Evolutionary conservation across 768 basidiomycete genomes (phyloP), one percentile per base, ranked within the genome.

Genomic region (Aureoboletus auriporus): DNA sequence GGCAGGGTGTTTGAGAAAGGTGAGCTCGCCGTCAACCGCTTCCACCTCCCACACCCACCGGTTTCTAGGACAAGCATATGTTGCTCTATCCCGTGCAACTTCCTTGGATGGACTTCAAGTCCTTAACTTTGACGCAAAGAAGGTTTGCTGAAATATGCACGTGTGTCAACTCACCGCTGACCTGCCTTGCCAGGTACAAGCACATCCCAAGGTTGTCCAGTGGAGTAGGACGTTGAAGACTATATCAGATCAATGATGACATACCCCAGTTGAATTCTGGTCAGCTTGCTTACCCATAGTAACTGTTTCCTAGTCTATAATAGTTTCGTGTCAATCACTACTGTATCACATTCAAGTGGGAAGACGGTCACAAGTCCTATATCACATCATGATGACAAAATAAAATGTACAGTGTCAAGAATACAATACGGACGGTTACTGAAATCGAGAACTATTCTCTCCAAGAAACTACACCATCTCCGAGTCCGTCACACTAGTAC

Each of bases 1-100:
- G 83, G 83, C 28, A 86, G 83, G 62, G 88, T 98, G 5, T 99
- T 99, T 61, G 96, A 93, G 69, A 92, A 90, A 68, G 91, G 89
- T 82, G 42, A 20, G 73, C 52, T 20, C 3, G n/a, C 14, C n/a
- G 8, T 26, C 9, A 16, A 17, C 20, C 17, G 9, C 23, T 49
- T 30, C 20, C 12, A 34, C 33, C 44, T 13, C 36, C 7, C 6
- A 52, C 27, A 23, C 40, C 46, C 51, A 53, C 42, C 14, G 6
- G 28, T 35, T 26, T 42, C 16, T 49, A 91, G 89, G 89, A 29
- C 90, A 93, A 73, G 88, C 89, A n/a, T 92, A 92, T 51, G 90
- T 93, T 27, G 89, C 89, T 5, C 76, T 93, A 16, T 94, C 92
- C 16, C 90, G 93, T 17, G 92, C 93, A 13, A 93, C 92, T 0